Conservation (phyloP, 2,329 filamentous ascomycete genomes). For the Alternaria novae-zelandiae region DNA sequence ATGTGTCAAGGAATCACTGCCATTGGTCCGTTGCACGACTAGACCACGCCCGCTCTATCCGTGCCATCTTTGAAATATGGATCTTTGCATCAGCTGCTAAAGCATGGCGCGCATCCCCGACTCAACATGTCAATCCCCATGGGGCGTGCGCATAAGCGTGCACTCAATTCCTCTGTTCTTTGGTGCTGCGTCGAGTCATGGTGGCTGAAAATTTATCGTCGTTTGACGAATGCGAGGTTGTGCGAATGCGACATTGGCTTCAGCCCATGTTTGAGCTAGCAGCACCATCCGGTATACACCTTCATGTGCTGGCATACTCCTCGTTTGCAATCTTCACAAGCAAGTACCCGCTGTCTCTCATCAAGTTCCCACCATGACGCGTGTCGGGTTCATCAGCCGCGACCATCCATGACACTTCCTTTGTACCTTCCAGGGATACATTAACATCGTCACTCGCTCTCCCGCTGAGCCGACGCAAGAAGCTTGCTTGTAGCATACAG, state of each 20-base stretch:
- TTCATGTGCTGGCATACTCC: background rate
- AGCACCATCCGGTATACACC: background rate
- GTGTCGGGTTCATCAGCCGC: background rate
- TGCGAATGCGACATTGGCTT: background rate
- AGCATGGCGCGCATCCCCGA: constrained; percentile 3
- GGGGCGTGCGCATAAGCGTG: constrained; percentile 6
- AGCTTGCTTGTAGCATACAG: background rate
- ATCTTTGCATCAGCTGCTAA: constrained; percentile 1
- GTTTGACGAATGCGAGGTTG: background rate
- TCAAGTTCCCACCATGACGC: background rate
- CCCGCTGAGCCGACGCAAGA: background rate
- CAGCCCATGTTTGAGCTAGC: background rate
- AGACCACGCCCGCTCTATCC: constrained; percentile 7
- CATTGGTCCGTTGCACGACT: background rate
- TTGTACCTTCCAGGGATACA: background rate
- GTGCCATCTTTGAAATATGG: constrained; percentile 1
- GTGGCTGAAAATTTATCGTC: background rate
- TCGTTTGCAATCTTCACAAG: background rate
- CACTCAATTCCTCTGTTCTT: background rate
- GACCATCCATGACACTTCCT: background rate
- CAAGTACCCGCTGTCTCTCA: background rate
- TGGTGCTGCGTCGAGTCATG: background rate
- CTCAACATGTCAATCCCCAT: constrained; percentile 10
- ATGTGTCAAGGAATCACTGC: constrained; percentile 9
- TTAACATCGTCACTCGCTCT: background rate